phyloP scores from a whole-genome alignment of 352 stramenopile genomes.

The Thalassiosira exigua region DNA sequence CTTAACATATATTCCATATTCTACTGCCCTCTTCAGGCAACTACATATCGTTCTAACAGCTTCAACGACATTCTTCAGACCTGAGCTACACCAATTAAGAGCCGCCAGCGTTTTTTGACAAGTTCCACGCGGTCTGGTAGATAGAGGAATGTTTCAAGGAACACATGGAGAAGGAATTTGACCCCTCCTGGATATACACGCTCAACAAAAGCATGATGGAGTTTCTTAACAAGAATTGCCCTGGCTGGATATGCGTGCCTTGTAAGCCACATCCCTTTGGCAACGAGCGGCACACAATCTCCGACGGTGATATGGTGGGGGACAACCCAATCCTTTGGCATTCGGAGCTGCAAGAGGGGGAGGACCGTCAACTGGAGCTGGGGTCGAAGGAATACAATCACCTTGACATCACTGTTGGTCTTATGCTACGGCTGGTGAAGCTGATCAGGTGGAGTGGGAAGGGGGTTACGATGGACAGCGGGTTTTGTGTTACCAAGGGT shows the following conservation, averaged over 20 bases:
- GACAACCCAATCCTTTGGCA: constrained; percentile 23
- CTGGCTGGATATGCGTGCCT: constrained; percentile 29
- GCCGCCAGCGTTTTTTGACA: constrained; percentile 19
- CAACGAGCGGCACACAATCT: constrained; percentile 49
- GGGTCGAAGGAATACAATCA: not conserved
- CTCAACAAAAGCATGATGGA: constrained; percentile 34
- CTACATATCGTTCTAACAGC: too few species aligned
- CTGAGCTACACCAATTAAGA: constrained; percentile 14
- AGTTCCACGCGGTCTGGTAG: constrained; percentile 32
- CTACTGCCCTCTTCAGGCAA: too few species aligned
- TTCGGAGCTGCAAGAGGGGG: constrained; percentile 35
- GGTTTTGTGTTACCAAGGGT: constrained; percentile 32
- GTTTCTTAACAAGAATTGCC: constrained; percentile 34
- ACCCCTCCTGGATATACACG: constrained; percentile 31
- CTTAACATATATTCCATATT: too few species aligned
- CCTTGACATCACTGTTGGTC: not conserved
- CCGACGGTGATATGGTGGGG: constrained; percentile 20
- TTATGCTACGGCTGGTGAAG: constrained; percentile 6
- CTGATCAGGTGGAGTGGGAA: not conserved
- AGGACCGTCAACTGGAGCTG: constrained; percentile 9
- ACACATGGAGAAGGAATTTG: constrained; percentile 31
- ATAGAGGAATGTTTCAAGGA: constrained; percentile 30
- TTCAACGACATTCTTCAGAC: constrained; percentile 26
- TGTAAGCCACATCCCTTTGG: constrained; percentile 34
- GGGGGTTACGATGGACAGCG: constrained; percentile 38